Evolutionary conservation across 1,284 basidiomycete genomes (phyloP), one percentile per base, ranked within the genome.

Genomic region (Cryptococcus maquisensis): DNA sequence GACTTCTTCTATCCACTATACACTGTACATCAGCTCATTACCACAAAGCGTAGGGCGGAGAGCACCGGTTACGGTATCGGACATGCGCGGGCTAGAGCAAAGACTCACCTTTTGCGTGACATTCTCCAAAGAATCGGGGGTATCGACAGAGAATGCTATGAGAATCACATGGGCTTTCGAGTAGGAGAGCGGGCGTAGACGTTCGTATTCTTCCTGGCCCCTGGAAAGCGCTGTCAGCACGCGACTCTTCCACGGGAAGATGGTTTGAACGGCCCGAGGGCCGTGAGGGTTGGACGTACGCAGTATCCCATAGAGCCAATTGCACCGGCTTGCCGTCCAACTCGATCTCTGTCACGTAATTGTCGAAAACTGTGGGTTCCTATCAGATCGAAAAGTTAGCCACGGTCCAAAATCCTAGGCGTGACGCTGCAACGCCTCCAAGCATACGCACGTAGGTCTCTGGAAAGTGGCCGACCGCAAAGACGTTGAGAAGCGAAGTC

Each of bases 81-180:
- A 7, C 16, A 32, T 10, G 38, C 36, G 38, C 13, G 35, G 35
- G 28, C 36, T 38, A 28, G 7, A 28, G 28, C 28, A 32, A n/a
- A 12, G 8, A 59, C 78, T 60, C 68, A 87, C 90, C 83, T 98
- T 97, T 60, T 87, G 86, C 18, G 86, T 83, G 18, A 98, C 94
- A 77, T 98, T 98, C 65, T 98, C 95, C 57, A 98, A 80, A 47
- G 91, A 95, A 78, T 98, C 95, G 26, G 92, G 93, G 20, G 93
- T 93, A 77, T 98, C 95, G 71, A 98, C 86, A 44, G 90, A 84
- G 71, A 95, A 98, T 21, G 93, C 94, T 69, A 98, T 98, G 62
- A 98, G 83, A 74, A 98, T 97, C 69, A 98, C 91, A 77, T 98
- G 95, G 52, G 95, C 95, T 80, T 96, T 92, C 47, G 93, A 93